Evolutionary conservation across 2,329 filamentous ascomycete species (phyloP).

Genomic region (Penicillium aurantiogriseum): DNA sequence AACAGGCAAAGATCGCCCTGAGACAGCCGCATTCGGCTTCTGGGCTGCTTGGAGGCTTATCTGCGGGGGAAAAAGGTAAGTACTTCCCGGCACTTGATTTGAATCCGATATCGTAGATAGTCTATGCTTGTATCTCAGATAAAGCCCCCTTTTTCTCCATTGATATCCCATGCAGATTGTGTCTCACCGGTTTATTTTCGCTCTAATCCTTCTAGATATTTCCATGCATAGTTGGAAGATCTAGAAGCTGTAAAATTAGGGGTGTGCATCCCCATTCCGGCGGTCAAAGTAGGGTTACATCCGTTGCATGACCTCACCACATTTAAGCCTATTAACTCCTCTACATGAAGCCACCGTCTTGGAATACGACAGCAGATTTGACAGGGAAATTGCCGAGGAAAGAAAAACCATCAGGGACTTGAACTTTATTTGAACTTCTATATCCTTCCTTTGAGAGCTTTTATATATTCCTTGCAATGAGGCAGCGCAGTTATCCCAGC

Average conservation of each 20-base stretch:
- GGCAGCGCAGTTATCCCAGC: not conserved
- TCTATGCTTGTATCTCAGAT: not conserved
- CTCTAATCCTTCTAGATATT: not conserved
- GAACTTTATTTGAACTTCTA: not conserved
- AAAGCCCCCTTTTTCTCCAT: not conserved
- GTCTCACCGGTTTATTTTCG: not conserved
- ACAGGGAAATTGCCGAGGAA: not conserved
- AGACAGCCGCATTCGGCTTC: slow-evolving; percentile 17
- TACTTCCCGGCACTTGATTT: not conserved
- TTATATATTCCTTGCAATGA: not conserved
- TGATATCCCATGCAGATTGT: not conserved
- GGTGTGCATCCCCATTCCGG: not conserved
- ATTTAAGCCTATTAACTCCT: not conserved
- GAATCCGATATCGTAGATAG: not conserved
- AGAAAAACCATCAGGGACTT: not conserved
- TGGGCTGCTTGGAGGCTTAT: slow-evolving; percentile 2
- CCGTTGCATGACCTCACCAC: slow-evolving; percentile 7
- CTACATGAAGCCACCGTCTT: not conserved
- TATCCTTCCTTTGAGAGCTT: not conserved
- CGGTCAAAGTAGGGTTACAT: slow-evolving; percentile 4
- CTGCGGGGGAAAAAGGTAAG: not conserved
- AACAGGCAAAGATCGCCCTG: slow-evolving; percentile 13
- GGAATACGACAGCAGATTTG: not conserved
- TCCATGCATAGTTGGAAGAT: not conserved
- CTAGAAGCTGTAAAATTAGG: not conserved